phyloP scores from a whole-genome alignment of 768 basidiomycete genomes.

The Phylloporus rhodoxanthus region DNA sequence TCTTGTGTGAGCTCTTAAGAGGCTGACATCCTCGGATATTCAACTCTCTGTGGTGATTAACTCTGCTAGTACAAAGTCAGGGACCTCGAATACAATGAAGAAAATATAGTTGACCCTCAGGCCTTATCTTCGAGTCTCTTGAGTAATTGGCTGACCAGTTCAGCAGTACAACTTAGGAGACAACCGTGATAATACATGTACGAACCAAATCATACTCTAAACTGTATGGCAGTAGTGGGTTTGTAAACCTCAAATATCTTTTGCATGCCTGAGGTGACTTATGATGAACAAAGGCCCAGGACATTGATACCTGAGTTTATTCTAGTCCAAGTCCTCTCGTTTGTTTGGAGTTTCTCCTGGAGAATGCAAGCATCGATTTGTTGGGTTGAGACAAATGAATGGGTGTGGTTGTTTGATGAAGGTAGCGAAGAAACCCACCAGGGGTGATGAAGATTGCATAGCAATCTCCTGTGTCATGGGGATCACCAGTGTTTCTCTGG shows the following conservation, averaged over 20 bases:
- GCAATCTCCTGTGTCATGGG: constrained; percentile 29
- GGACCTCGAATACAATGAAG: neutral
- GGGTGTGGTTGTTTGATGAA: constrained; percentile 20
- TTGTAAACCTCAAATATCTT: constrained; percentile 62
- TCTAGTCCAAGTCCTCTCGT: constrained; percentile 1
- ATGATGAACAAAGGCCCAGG: neutral
- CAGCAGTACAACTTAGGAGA: constrained; percentile 46
- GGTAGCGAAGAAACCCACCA: constrained; percentile 16
- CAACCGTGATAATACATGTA: constrained; percentile 1
- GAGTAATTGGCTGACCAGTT: constrained; percentile 51
- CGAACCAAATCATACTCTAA: constrained; percentile 58
- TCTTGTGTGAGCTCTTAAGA: too few species aligned
- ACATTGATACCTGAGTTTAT: constrained; percentile 37
- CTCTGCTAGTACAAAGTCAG: constrained; percentile 34
- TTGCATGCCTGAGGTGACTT: constrained; percentile 47
- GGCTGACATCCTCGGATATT: too few species aligned
- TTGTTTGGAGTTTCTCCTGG: constrained; percentile 4
- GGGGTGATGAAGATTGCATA: constrained; percentile 21
- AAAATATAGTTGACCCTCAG: constrained; percentile 47
- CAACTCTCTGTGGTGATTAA: constrained; percentile 53
- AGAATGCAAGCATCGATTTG: constrained; percentile 11
- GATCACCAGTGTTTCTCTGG: constrained; percentile 50
- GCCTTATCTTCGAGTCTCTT: too few species aligned
- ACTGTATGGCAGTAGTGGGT: constrained; percentile 47
- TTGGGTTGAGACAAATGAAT: constrained; percentile 22